Evolutionary conservation across 352 stramenopile genomes (phyloP), one percentile per base, ranked within the genome.

Genomic region (Globisporangium camurandrum): DNA sequence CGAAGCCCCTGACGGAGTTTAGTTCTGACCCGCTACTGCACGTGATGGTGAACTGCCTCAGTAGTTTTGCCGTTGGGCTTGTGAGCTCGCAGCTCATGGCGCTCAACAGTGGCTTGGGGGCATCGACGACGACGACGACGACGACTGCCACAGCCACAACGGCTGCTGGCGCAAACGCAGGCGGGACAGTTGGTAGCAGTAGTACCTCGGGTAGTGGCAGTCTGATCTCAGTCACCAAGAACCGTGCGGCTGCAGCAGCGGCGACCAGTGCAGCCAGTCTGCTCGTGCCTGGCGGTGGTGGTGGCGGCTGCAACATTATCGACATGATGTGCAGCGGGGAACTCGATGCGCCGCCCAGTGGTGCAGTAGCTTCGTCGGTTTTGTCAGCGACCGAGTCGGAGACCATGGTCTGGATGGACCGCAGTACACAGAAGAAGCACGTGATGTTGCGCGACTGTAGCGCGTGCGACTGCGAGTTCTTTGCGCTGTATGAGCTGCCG

Each of bases 41-140:
- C 54, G 79, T 84, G 49, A 62, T 88, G 44, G 59, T 84, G 4
- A 88, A 88, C 45, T 86, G 76, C 40, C 62, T 88, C 49, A 84
- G 73, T 49, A 75, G 71, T 49, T 88, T 86, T 50, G 73, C 61
- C 3, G 76, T 85, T 24, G 59, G 59, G 1, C 65, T 84, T 26
- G 65, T 88, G 4, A 81, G 64, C 42, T 81, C 73, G 9, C 75
- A 88, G 50, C 59, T 86, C 31, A 74, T 69, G 17, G 71, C 60
- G 22, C 64, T 75, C 12, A 84, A 72, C 41, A 65, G 66, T 1
- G 34, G 36, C 10, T 46, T 49, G 14, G 42, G 33, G 31, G 31
- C 31, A 37, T 37, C n/a, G 9, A 16, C 31, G 31, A n/a, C n/a
- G n/a, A 34, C 30, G 30, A 34, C 36, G 11, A 22, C 12, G 36